These are phyloP conservation scores for Myrica gale DNA, from an alignment of 306 rosid genomes.

Conservation along the genomic window DNA sequence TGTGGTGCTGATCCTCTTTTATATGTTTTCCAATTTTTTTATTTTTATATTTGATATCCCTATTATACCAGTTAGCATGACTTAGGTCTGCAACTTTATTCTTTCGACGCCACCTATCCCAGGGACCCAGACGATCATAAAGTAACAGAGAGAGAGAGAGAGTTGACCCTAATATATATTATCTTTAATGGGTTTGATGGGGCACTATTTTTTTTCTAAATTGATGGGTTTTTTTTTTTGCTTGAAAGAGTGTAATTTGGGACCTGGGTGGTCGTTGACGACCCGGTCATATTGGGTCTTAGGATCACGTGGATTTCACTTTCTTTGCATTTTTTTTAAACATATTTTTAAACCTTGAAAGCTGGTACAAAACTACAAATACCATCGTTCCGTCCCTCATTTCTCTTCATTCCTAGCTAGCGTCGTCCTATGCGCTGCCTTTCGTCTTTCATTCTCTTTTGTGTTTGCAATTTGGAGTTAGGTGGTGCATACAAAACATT, in stretches of 20 bases:
- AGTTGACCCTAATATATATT: neutral
- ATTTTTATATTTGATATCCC: no score
- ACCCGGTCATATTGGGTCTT: constrained; percentile 9
- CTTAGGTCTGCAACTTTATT: no score
- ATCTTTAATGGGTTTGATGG: constrained; percentile 27
- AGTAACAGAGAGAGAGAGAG: neutral
- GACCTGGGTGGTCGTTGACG: neutral
- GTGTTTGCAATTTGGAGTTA: neutral
- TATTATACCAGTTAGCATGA: no score
- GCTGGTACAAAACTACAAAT: constrained; percentile 37
- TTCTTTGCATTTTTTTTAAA: no score
- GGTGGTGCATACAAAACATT: neutral
- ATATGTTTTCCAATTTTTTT: no score
- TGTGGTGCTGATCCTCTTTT: no score
- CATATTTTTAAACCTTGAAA: no score
- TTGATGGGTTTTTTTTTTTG: no score
- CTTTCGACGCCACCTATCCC: neutral
- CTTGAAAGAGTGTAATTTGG: constrained; percentile 18
- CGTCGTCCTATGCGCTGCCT: neutral
- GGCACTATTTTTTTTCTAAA: no score
- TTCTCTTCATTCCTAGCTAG: constrained; percentile 5
- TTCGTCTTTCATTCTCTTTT: neutral
- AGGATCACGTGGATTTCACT: neutral
- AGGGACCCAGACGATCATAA: neutral
- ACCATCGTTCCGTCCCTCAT: neutral